phyloP scores from a whole-genome alignment of 257 asterid genomes.

The Cynanchum wilfordii region DNA sequence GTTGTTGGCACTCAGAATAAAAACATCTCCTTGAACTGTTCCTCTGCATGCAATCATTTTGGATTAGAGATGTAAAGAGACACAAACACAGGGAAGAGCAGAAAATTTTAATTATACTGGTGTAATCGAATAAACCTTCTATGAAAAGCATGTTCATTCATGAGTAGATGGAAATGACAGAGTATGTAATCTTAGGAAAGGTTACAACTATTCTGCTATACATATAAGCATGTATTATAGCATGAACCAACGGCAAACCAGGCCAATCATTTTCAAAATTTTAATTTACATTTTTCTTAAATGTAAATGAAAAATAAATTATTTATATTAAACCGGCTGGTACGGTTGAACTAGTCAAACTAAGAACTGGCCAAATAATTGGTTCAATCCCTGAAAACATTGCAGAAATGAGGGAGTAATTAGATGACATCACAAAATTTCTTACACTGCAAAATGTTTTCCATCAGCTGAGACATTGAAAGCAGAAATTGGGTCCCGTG shows the following conservation, averaged over 20 bases:
- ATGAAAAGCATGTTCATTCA: neutral
- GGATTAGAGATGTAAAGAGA: constrained; percentile 9
- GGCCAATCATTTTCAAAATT: no score
- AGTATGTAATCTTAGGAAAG: neutral
- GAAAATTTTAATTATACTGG: neutral
- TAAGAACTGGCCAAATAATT: no score
- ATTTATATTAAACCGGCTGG: no score
- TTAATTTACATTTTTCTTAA: no score
- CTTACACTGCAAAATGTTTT: constrained; percentile 79
- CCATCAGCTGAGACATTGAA: constrained; percentile 84
- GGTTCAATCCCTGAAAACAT: no score
- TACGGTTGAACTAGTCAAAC: no score
- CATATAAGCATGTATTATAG: neutral
- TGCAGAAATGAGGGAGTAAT: neutral
- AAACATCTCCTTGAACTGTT: constrained; percentile 69
- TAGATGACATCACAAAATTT: constrained; percentile 3
- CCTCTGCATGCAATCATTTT: constrained; percentile 53
- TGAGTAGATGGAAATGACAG: neutral
- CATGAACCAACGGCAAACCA: neutral
- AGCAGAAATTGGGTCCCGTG: constrained; percentile 70
- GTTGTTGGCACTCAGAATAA: constrained; percentile 42
- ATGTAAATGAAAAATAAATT: no score
- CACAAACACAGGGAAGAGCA: neutral
- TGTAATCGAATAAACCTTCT: neutral
- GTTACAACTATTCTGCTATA: neutral